A percentile compares a stretch with the other conserved stretches of the same genome.
Conservation (phyloP, 345 rosid species). For the Salix arbutifolia region DNA sequence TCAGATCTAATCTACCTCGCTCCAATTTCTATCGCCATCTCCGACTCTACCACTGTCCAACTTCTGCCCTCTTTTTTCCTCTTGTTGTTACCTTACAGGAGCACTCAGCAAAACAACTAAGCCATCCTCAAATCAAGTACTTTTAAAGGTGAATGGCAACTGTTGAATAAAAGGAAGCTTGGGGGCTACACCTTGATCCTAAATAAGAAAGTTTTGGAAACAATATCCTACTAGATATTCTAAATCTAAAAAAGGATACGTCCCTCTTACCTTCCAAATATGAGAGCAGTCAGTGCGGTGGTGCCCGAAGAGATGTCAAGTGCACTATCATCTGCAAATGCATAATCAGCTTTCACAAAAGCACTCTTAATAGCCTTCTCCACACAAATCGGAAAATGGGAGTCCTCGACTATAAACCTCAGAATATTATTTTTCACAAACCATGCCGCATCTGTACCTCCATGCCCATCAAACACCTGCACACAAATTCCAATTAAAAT, state of each 20-base stretch:
- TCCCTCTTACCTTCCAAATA: constrained; percentile 62
- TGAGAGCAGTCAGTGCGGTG: constrained; percentile 78
- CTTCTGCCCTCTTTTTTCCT: neutral
- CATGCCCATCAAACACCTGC: constrained; percentile 98
- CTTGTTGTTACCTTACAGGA: neutral
- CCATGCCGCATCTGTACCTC: constrained; percentile 88
- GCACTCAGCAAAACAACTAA: neutral
- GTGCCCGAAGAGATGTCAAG: constrained; percentile 96
- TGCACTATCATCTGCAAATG: constrained; percentile 77
- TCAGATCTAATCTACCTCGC: neutral
- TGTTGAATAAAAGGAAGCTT: neutral
- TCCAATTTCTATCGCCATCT: neutral
- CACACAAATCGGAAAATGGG: constrained; percentile 68
- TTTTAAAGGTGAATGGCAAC: neutral
- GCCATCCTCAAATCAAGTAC: neutral
- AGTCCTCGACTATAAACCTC: constrained; percentile 70
- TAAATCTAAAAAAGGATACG: neutral
- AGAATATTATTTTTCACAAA: constrained; percentile 72
- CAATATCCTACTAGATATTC: neutral
- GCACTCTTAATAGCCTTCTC: constrained; percentile 79
- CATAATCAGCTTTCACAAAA: constrained; percentile 79
- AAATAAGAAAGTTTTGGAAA: neutral
- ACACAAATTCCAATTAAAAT: constrained; percentile 17
- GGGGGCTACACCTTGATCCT: neutral
- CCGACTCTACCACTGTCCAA: neutral